Evolutionary conservation across 768 basidiomycete genomes (phyloP).

Genomic region (Podaxis carcinomalis): DNA sequence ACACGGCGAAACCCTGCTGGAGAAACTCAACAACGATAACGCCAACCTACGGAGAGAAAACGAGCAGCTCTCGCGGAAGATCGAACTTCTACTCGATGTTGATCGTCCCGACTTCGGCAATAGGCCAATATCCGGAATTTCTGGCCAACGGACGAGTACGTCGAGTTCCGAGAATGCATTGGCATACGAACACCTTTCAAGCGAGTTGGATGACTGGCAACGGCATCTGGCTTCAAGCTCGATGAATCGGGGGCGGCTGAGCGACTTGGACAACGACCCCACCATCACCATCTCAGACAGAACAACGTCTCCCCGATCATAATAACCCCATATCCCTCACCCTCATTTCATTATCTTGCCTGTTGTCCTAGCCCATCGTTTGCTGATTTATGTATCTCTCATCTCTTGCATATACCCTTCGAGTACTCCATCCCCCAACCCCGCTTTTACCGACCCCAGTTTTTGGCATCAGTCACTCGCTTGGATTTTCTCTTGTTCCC

Average conservation of each 20-base stretch:
- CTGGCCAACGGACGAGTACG: constrained; percentile 59
- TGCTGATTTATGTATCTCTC: constrained; percentile 29
- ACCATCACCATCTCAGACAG: constrained; percentile 43
- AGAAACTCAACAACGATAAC: constrained; percentile 83
- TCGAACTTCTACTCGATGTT: constrained; percentile 82
- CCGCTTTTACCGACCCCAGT: constrained; percentile 9
- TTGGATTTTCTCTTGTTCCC: constrained; percentile 40
- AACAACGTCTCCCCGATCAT: constrained; percentile 56
- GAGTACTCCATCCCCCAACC: constrained; percentile 28
- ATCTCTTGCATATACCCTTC: constrained; percentile 46
- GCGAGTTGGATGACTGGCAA: constrained; percentile 84
- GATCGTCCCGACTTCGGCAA: constrained; percentile 69
- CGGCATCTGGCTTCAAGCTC: constrained; percentile 71
- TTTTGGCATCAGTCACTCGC: constrained; percentile 43
- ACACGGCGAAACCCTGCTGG: constrained; percentile 70
- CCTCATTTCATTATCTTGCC: constrained; percentile 15
- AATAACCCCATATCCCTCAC: constrained; percentile 23
- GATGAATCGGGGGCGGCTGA: constrained; percentile 68
- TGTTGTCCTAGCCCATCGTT: constrained; percentile 12
- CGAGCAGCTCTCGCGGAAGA: constrained; percentile 87
- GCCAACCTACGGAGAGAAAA: constrained; percentile 77
- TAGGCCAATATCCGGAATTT: constrained; percentile 56
- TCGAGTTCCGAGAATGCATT: constrained; percentile 81
- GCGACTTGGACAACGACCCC: constrained; percentile 64
- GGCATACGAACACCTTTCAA: constrained; percentile 74